Percentiles rank a stretch among this genome's conserved stretches.
phyloP scores from a whole-genome alignment of 352 stramenopile species.

The Aphanomyces astaci region DNA sequence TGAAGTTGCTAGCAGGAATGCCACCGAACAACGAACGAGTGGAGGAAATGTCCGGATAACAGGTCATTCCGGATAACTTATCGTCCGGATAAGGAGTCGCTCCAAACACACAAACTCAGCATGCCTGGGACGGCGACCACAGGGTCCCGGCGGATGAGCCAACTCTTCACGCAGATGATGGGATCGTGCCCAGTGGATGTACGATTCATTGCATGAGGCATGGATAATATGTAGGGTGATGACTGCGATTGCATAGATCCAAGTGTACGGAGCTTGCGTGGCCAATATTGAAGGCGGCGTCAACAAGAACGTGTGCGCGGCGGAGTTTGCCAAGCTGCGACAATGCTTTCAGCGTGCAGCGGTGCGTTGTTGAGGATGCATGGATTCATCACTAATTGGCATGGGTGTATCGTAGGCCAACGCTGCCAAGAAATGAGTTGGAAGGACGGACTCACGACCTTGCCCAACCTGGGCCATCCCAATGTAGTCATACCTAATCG shows the following conservation, averaged over 20 bases:
- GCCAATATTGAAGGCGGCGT: slow-evolving; percentile 50
- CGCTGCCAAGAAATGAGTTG: slow-evolving; percentile 5
- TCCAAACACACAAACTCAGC: neutral
- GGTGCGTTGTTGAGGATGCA: neutral
- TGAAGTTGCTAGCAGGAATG: neutral
- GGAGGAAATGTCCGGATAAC: neutral
- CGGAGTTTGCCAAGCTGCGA: slow-evolving; percentile 67
- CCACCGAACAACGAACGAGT: neutral
- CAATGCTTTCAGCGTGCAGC: slow-evolving; percentile 49
- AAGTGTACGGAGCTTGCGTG: slow-evolving; percentile 74
- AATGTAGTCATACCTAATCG: no score
- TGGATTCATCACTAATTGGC: neutral
- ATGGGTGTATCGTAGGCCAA: slow-evolving; percentile 5
- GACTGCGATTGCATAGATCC: slow-evolving; percentile 34
- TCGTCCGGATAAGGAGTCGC: neutral
- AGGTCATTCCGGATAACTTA: neutral
- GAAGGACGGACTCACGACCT: no score
- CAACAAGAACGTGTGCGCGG: slow-evolving; percentile 43
- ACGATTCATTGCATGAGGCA: slow-evolving; percentile 11
- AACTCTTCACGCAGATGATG: slow-evolving; percentile 63
- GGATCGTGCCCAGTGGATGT: slow-evolving; percentile 54
- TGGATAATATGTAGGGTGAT: neutral
- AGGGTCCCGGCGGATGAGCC: slow-evolving; percentile 45
- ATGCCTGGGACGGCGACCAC: neutral
- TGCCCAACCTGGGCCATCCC: neutral